A percentile compares a stretch with the other conserved stretches of the same genome.
Conservation (phyloP, 805 yeast species). For the Ogataea chonburiensis region DNA sequence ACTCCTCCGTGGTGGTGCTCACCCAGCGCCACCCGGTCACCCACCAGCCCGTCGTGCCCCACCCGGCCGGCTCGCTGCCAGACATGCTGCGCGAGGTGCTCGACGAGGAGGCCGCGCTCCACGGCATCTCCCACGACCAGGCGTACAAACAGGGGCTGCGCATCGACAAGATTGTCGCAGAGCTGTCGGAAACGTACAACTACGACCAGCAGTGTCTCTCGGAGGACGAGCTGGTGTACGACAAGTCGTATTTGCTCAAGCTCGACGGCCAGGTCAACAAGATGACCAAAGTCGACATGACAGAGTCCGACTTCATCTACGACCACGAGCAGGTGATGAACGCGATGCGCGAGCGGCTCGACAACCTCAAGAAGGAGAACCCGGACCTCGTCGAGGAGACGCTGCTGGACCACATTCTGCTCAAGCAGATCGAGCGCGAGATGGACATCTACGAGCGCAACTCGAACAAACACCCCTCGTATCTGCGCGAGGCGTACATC, state of each 20-base stretch:
- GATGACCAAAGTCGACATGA: constrained; percentile 16
- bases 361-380: constrained; percentile 1
- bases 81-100: constrained; percentile 19
- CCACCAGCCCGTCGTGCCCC: constrained; percentile 7
- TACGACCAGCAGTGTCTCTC: constrained; percentile 14
- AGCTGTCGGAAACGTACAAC: constrained; percentile 10
- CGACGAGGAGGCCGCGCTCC: constrained; percentile 14
- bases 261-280: constrained; percentile 14
- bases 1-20: constrained; percentile 28
- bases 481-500: constrained; percentile 39
- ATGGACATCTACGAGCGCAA: constrained; percentile 15
- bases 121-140: constrained; percentile 8
- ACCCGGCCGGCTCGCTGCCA: constrained; percentile 14
- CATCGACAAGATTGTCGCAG: constrained; percentile 12
- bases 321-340: constrained; percentile 22
- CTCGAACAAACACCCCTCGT: constrained; percentile 25
- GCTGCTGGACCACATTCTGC: constrained; percentile 22
- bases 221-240: constrained; percentile 22
- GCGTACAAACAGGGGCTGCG: constrained; percentile 24
- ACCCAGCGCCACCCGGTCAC: constrained; percentile 19
- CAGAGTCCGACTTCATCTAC: constrained; percentile 28
- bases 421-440: constrained; percentile 20
- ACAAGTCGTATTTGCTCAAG: constrained; percentile 19
- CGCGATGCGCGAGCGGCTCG: constrained; percentile 13
- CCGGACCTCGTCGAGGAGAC: constrained; percentile 6